Evolutionary conservation across 2,329 filamentous ascomycete genomes (phyloP), one percentile per base, ranked within the genome.

Genomic region (Curvularia sp.): DNA sequence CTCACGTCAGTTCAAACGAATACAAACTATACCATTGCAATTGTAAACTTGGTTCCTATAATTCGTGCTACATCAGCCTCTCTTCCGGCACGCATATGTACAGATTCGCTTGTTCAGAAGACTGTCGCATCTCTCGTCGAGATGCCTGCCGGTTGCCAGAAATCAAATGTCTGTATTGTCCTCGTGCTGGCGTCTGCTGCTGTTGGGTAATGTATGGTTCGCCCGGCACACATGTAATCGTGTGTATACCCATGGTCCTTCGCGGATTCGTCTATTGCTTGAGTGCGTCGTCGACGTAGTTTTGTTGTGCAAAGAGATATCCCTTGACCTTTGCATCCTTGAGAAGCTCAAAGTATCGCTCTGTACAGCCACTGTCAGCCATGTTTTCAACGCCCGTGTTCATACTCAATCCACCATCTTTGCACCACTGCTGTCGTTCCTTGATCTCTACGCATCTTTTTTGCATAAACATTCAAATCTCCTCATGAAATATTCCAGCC

Each of bases 261-360:
- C 39, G 34, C 19, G 47, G 42, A 38, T 13, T 30, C 45, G 38
- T 56, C 57, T 65, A 63, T 48, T 63, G 46, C 59, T 68, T 67
- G 53, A 57, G 57, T 19, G 57, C 48, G 23, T 66, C 65, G 41
- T 71, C 78, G 59, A 88, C 75, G 78, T 91, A 91, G 81, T 93
- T 92, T 75, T 90, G 88, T 80, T 93, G 90, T 73, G 92, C 81
- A 70, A 92, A 93, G 64, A 92, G 81, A 77, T 91, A 92, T 59
- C 91, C 91, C 81, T 87, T 89, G 76, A 94, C 84, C 80, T 91
- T 90, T 72, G 89, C 84, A 64, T 89, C 84, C 80, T 90, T 89
- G 68, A 95, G 81, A 67, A 94, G 81, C 78, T 92, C 85, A 63
- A 95, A 83, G 75, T 94, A 95, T 74, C 89, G 87, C 77, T 93